Conservation (phyloP, 1,139 yeast species). For the Taphrina confusa region DNA sequence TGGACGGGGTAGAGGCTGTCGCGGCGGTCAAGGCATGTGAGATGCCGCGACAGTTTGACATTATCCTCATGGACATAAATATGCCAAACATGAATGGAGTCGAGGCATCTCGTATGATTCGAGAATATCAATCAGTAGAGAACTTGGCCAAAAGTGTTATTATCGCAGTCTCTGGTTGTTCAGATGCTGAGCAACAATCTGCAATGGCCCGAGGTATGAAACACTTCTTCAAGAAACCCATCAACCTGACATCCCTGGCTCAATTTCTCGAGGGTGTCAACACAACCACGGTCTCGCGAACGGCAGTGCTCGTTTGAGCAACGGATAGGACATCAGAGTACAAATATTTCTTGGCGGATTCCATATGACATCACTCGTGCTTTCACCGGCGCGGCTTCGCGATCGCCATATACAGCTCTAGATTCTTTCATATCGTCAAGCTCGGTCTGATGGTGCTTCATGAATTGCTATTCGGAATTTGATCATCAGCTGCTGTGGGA, state of each 20-base stretch:
- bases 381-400: too few relatives aligned
- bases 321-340: too few relatives aligned
- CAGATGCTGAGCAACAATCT: conserved; percentile 12
- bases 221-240: conserved; percentile 20
- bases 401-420: too few relatives aligned
- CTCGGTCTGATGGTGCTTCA: too few relatives aligned
- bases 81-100: conserved; percentile 30
- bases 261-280: neutral
- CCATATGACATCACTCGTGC: too few relatives aligned
- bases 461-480: too few relatives aligned
- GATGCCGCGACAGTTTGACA: conserved; percentile 5
- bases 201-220: conserved; percentile 9
- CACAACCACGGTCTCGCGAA: too few relatives aligned
- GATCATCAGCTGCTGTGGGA: too few relatives aligned
- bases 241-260: conserved; percentile 7
- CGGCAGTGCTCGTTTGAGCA: too few relatives aligned
- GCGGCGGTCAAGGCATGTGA: conserved; percentile 3
- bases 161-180: conserved; percentile 27
- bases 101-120: conserved; percentile 5
- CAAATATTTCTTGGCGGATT: too few relatives aligned
- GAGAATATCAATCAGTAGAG: neutral
- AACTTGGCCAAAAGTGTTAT: neutral
- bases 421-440: too few relatives aligned
- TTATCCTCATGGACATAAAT: conserved; percentile 25
- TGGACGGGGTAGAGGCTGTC: conserved; percentile 14